Evolutionary conservation across 2,329 filamentous ascomycete genomes (phyloP), one percentile per base, ranked within the genome.

Genomic region (Clarireedia paspali): DNA sequence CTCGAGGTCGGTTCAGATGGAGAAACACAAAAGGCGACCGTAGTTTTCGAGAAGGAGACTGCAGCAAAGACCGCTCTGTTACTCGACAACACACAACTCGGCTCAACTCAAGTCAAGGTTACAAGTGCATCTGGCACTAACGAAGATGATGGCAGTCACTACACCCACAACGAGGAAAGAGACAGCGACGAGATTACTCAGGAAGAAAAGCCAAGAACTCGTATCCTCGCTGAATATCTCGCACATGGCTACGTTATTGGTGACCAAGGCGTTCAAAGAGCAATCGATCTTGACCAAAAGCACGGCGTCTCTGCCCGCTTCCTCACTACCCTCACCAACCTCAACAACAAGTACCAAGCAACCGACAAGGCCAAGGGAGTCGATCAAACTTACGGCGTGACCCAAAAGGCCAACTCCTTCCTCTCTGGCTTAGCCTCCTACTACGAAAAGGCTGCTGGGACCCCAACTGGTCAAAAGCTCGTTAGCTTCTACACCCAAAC

Each of bases 41-140:
- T 99, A 61, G 91, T 85, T 52, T 99, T 99, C 69, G 94, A 97
- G 75, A 96, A 96, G 78, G 85, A 92, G 71, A 95, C 92, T 14
- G 94, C 94, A 50, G 91, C 92, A 58, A 96, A 96, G 79, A 99
- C 94, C 23, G 94, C 94, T 26, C 88, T 96, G 42, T 88, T 99
- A 58, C 85, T 99, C 62, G 92, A 97, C 76, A 95, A 96, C 79
- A 99, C 94, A 53, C 88, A 95, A 74, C 87, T 99, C 50, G 91
- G 91, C 61, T 76, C 87, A 58, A 89, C 91, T 63, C 84, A 94
- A 68, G 95, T 99, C 70, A 79, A 83, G 56, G 82, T 91, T 49
- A 81, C 85, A 45, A 81, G 84, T 62, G 81, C 81, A 50, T 77
- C 87, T 61, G 85, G 84, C 62, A 74, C 82, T 51, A 76, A 78